Percentiles rank a stretch among this genome's conserved stretches.
These are phyloP conservation scores for Nannochloropsis granulata DNA, from an alignment of 108 stramenopile genomes.

Conservation along the genomic window DNA sequence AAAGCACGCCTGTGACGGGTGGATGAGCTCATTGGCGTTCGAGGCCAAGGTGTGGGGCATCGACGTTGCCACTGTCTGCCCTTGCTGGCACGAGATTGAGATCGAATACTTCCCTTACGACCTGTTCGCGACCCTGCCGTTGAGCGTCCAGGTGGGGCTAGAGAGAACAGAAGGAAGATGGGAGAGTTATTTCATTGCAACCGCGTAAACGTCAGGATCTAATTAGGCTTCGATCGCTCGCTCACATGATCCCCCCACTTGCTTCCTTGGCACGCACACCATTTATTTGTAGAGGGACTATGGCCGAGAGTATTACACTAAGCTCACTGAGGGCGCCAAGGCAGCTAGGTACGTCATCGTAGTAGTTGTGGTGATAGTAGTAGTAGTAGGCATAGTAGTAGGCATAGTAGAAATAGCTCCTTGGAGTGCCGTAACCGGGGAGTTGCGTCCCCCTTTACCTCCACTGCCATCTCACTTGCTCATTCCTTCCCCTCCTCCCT, in stretches of 20 bases:
- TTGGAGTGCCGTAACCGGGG: background rate
- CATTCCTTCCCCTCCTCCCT: background rate
- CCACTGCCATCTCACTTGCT: background rate
- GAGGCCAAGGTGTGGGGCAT: background rate
- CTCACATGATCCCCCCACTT: background rate
- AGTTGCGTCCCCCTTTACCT: too few relatives aligned
- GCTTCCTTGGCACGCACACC: too few relatives aligned
- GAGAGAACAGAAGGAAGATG: too few relatives aligned
- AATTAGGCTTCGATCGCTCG: background rate
- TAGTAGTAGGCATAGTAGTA: too few relatives aligned
- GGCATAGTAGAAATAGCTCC: too few relatives aligned
- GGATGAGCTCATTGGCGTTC: background rate
- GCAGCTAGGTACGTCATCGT: background rate
- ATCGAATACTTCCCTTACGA: background rate
- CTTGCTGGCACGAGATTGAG: background rate
- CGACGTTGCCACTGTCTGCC: background rate
- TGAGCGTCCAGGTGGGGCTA: background rate
- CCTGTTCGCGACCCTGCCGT: background rate
- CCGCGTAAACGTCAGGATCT: too few relatives aligned
- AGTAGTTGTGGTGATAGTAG: background rate
- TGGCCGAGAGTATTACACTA: background rate
- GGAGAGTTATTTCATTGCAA: too few relatives aligned
- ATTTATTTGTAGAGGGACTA: background rate
- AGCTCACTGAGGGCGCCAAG: background rate
- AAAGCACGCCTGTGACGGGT: background rate